A percentile compares a stretch with the other conserved stretches of the same genome.
Evolutionary conservation across 768 basidiomycete species (phyloP).

Genomic region (Neoboletus brunneissimus): DNA sequence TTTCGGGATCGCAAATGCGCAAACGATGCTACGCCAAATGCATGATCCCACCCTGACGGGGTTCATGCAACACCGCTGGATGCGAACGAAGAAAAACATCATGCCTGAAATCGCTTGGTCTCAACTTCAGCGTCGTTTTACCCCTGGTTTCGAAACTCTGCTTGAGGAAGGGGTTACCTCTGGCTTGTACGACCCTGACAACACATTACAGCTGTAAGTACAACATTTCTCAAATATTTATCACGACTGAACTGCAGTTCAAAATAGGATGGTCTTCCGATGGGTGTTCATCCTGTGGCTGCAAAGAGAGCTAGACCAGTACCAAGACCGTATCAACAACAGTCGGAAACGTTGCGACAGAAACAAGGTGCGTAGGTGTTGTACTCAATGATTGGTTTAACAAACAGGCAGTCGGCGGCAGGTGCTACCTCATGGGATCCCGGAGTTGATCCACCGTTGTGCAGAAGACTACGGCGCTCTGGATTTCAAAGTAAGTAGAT

Average conservation of each 20-base stretch:
- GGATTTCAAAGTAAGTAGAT: background rate
- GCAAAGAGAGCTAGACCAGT: slow-evolving; percentile 5
- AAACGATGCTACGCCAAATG: background rate
- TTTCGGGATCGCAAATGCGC: background rate
- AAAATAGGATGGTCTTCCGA: slow-evolving; percentile 37
- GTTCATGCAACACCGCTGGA: slow-evolving; percentile 43
- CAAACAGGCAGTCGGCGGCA: background rate
- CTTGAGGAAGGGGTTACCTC: slow-evolving; percentile 31
- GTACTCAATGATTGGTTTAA: too few species aligned
- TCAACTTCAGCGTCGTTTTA: slow-evolving; percentile 25
- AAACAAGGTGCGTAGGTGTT: slow-evolving; percentile 2
- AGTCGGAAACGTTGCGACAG: background rate
- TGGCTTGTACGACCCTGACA: slow-evolving; percentile 30
- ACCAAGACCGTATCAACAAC: slow-evolving; percentile 3
- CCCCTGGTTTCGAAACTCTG: slow-evolving; percentile 36
- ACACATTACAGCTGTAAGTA: slow-evolving; percentile 26
- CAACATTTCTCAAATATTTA: background rate
- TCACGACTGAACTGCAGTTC: background rate
- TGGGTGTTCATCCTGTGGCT: slow-evolving; percentile 33
- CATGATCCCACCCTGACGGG: slow-evolving; percentile 36
- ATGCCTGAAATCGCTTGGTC: slow-evolving; percentile 46
- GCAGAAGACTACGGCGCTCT: background rate
- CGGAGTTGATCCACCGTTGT: background rate
- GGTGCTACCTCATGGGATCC: background rate
- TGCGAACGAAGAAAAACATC: slow-evolving; percentile 37